A percentile compares a stretch with the other conserved stretches of the same genome.
phyloP scores from a whole-genome alignment of 257 asterid genomes.

The Voacanga thouarsii region DNA sequence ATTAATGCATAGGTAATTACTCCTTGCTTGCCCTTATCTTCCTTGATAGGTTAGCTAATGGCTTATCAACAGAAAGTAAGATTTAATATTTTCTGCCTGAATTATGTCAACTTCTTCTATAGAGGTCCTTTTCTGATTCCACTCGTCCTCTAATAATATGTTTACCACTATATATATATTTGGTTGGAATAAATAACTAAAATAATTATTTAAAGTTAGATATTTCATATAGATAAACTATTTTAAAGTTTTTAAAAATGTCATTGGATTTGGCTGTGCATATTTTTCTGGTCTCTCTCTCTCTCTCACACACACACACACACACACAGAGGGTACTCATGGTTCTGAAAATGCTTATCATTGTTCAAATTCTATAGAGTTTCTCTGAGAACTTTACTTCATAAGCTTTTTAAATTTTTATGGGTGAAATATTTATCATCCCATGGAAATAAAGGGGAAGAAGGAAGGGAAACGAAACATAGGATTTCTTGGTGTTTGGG shows the following conservation, averaged over 20 bases:
- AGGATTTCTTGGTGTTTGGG: neutral
- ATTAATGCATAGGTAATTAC: conserved; percentile 74
- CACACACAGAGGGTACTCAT: neutral
- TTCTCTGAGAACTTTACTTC: neutral
- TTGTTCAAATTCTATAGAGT: neutral
- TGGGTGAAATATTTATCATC: neutral
- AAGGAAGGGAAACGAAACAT: neutral
- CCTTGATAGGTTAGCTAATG: conserved; percentile 3
- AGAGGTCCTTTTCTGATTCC: neutral
- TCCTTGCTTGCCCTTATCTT: neutral
- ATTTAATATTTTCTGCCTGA: neutral
- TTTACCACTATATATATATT: neutral
- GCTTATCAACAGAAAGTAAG: neutral
- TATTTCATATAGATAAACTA: neutral
- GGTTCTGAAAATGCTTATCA: neutral
- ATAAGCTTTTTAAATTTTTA: conserved; percentile 9
- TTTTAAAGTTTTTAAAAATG: neutral
- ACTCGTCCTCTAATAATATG: neutral
- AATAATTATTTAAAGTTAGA: neutral
- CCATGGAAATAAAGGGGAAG: neutral
- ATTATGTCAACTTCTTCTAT: neutral
- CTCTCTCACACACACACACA: neutral
- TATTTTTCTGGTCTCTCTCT: neutral
- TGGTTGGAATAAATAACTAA: too few species aligned
- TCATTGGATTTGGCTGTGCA: neutral